Base-by-base conservation (phyloP, 2,329 filamentous ascomycete genomes). In the Ceratocystis lukuohia region DNA sequence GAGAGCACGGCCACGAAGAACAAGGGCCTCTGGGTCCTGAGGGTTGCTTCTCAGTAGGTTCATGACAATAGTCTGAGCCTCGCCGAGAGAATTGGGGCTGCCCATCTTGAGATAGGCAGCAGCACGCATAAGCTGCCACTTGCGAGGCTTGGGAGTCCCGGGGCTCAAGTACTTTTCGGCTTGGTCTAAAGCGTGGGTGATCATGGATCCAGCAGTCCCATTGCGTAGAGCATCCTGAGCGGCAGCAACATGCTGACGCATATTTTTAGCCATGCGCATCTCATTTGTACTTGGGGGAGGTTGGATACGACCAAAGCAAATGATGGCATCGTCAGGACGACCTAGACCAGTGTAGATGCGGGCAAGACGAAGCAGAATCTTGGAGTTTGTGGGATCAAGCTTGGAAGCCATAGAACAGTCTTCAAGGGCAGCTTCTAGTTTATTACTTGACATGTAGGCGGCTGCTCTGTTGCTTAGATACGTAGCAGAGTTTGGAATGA, bases 401-500 rank as follows among this genome's bases (percentile, higher is more conserved):
- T 93, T 88, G 70, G 89, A 85, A 5, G 94, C 91, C 65, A 82
- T 84, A 72, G 85, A 87, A 77, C 90, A 94, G 76, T 99, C 94
- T 66, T 94, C 90, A 68, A 97, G 79, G 17, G 94, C 94, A 69
- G 88, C 82, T 67, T 82, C 78, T 74, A 88, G 96, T 72, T 88
- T 85, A 71, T 87, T 87, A 68, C 90, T 89, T 65, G 90, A 90
- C 81, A 99, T 96, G 78, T 89, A 91, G 45, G 94, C 94, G 37
- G 94, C 94, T 48, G 94, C 92, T 72, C 94, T 88, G 80, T 99
- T 99, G 75, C 90, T 93, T 70, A 96, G 83, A 76, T 96, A 97
- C 59, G 91, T 96, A 45, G 92, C 80, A 64, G 92, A 95, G 71
- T 86, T 82, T 65, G 92, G 92, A 72, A 93, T 87, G 69, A 93